A percentile compares a stretch with the other conserved stretches of the same genome.
These are phyloP conservation scores for Spizellomyces punctatus DNA, from an alignment of 192 early-diverging fungal genomes.

Conservation along the genomic window DNA sequence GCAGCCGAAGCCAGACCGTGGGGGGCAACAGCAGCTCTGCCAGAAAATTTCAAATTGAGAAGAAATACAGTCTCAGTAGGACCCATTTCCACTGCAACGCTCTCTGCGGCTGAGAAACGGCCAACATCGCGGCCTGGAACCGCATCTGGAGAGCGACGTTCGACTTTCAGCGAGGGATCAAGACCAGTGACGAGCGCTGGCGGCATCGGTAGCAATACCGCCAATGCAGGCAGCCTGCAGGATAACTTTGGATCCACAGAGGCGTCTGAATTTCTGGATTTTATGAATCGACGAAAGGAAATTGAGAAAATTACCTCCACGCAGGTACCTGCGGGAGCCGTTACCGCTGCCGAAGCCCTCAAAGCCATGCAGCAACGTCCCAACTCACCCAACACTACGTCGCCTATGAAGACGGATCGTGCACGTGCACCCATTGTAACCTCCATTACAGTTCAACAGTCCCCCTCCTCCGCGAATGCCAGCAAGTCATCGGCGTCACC, in stretches of 20 bases:
- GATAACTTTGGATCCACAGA: slow-evolving; percentile 1
- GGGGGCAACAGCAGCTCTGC: slow-evolving; percentile 31
- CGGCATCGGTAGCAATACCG: background rate
- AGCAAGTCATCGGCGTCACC: background rate
- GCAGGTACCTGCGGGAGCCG: slow-evolving; percentile 26
- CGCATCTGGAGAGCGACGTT: background rate
- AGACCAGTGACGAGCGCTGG: slow-evolving; percentile 1
- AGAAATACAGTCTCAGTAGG: slow-evolving; percentile 47
- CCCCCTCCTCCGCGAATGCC: slow-evolving; percentile 1
- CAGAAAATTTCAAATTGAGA: slow-evolving; percentile 48
- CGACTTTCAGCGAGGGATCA: background rate
- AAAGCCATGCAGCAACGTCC: slow-evolving; percentile 9
- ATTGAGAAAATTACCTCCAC: slow-evolving; percentile 27
- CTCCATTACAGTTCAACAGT: slow-evolving; percentile 24
- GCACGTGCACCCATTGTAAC: slow-evolving; percentile 20
- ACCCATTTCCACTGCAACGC: slow-evolving; percentile 41
- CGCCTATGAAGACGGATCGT: too few relatives aligned
- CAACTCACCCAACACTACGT: background rate
- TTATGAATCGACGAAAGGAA: slow-evolving; percentile 42
- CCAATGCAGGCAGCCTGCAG: too few relatives aligned
- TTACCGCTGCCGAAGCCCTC: slow-evolving; percentile 27
- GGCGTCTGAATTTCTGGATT: slow-evolving; percentile 42
- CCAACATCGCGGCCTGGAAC: background rate
- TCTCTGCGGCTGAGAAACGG: background rate
- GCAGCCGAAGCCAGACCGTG: slow-evolving; percentile 13